These are phyloP conservation scores for Thraustotheca clavata DNA, from an alignment of 352 stramenopile species.

Conservation along the genomic window DNA sequence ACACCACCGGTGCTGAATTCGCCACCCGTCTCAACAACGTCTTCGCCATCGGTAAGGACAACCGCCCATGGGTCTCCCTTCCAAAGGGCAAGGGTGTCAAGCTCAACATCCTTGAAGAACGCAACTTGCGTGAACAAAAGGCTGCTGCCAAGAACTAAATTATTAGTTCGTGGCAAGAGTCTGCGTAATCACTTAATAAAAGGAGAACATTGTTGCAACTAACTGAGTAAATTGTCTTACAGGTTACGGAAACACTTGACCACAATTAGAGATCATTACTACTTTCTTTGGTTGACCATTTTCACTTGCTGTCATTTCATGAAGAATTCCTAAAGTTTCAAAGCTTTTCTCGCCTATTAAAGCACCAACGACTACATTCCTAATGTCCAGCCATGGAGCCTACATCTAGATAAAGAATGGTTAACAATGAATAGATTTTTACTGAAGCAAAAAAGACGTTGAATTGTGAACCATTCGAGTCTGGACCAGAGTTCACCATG, in stretches of 20 bases:
- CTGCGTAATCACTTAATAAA: constrained; percentile 16
- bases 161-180: neutral
- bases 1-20: constrained; percentile 96
- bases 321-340: constrained; percentile 35
- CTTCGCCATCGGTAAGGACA: constrained; percentile 95
- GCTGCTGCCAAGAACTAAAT: constrained; percentile 20
- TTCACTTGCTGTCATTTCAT: constrained; percentile 34
- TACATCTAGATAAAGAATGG: constrained; percentile 23
- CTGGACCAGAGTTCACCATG: constrained; percentile 91
- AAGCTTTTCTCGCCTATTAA: constrained; percentile 45
- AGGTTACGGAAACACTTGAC: constrained; percentile 42
- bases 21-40: constrained; percentile 96
- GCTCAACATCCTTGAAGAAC: constrained; percentile 97
- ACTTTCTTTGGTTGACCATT: constrained; percentile 37
- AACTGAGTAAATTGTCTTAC: neutral
- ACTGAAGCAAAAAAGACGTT: constrained; percentile 80
- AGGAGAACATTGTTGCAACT: constrained; percentile 20
- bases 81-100: constrained; percentile 99
- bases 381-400: constrained; percentile 57
- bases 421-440: neutral
- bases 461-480: constrained; percentile 96
- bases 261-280: constrained; percentile 37
- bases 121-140: constrained; percentile 59
- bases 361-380: constrained; percentile 74
- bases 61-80: constrained; percentile 90